phyloP scores from a whole-genome alignment of 805 yeast genomes.

The Lipomyces japonicus region DNA sequence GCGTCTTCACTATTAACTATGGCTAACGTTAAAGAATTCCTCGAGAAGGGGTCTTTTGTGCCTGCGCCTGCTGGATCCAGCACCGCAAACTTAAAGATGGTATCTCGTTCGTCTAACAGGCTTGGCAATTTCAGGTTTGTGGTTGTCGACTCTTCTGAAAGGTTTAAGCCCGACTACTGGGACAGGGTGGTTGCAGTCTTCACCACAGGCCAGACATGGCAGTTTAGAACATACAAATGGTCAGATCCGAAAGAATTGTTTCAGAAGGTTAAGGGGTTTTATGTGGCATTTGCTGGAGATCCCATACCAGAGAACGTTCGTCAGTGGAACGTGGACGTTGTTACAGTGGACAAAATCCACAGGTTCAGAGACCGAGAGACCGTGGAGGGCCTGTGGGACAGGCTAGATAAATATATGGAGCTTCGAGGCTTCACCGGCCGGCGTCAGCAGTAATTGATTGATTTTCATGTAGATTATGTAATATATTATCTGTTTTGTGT shows the following conservation, averaged over 20 bases:
- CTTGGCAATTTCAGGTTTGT: constrained; percentile 61
- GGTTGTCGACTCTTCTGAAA: constrained; percentile 83
- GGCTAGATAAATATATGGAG: constrained; percentile 67
- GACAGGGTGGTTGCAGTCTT: constrained; percentile 92
- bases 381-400: constrained; percentile 79
- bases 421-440: constrained; percentile 52
- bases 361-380: constrained; percentile 88
- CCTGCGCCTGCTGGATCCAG: constrained; percentile 42
- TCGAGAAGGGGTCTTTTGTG: constrained; percentile 67
- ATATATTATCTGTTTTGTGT: too few species aligned
- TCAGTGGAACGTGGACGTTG: constrained; percentile 84
- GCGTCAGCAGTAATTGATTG: not conserved
- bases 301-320: constrained; percentile 67
- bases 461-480: too few species aligned
- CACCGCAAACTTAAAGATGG: constrained; percentile 43
- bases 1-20: constrained; percentile 67
- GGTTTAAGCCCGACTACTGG: constrained; percentile 96
- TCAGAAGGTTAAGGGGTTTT: constrained; percentile 79
- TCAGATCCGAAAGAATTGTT: constrained; percentile 74
- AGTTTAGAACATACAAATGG: constrained; percentile 82
- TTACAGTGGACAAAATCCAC: constrained; percentile 61
- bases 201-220: constrained; percentile 98
- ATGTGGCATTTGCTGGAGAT: constrained; percentile 72
- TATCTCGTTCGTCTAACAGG: constrained; percentile 54
- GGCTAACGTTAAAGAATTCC: constrained; percentile 60